Conservation (phyloP, 2,329 filamentous ascomycete genomes). For the Penicillium psychrosexuale region DNA sequence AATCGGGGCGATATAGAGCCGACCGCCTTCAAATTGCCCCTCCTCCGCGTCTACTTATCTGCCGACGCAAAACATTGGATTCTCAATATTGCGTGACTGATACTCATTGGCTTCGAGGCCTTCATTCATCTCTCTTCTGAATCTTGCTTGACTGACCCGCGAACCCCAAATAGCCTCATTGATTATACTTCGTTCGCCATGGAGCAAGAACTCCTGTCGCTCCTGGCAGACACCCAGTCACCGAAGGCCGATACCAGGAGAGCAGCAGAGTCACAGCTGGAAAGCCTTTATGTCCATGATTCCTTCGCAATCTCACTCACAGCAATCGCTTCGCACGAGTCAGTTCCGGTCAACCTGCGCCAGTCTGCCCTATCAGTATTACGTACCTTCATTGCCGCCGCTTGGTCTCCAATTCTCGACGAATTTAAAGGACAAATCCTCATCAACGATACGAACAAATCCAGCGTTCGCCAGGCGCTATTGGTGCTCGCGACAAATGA, state of each 20-base stretch:
- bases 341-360: conserved; percentile 70
- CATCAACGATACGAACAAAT: conserved; percentile 70
- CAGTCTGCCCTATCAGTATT: conserved; percentile 79
- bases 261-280: conserved; percentile 79
- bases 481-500: conserved; percentile 73
- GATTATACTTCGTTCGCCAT: conserved; percentile 48
- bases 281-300: conserved; percentile 63
- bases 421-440: conserved; percentile 66
- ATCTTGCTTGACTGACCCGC: no score
- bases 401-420: conserved; percentile 76
- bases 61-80: conserved; percentile 11
- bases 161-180: not conserved
- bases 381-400: conserved; percentile 76
- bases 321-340: conserved; percentile 73
- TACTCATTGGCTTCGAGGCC: conserved; percentile 1
- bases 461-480: conserved; percentile 67
- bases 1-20: not conserved
- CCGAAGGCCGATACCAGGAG: conserved; percentile 72
- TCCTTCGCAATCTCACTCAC: conserved; percentile 77
- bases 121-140: not conserved
- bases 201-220: conserved; percentile 87
- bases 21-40: conserved; percentile 17
- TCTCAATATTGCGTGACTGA: conserved; percentile 1
- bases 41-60: conserved; percentile 19
- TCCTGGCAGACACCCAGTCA: conserved; percentile 83